These are phyloP conservation scores for Colletotrichum siamense DNA, from an alignment of 2,329 filamentous ascomycete genomes.

Conservation along the genomic window DNA sequence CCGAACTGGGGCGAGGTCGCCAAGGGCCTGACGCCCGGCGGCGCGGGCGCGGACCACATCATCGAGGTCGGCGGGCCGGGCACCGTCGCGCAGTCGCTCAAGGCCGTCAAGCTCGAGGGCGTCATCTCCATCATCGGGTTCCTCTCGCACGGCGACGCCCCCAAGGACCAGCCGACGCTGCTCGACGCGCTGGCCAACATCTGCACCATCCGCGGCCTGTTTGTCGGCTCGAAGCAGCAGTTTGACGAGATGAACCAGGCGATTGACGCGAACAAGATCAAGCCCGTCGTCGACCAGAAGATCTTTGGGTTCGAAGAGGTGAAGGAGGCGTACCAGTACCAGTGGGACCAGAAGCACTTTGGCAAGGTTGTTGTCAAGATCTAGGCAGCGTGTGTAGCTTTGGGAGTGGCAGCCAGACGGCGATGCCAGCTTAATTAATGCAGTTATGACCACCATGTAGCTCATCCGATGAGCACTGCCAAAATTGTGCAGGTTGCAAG, in stretches of 20 bases:
- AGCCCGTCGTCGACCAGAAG: conserved; percentile 10
- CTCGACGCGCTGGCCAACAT: conserved; percentile 17
- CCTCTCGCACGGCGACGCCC: conserved; percentile 1
- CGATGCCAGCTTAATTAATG: background rate
- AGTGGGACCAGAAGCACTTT: conserved; percentile 16
- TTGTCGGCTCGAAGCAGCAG: conserved; percentile 19
- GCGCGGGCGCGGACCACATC: conserved; percentile 51
- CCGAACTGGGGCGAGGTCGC: conserved; percentile 51
- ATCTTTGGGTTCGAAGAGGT: conserved; percentile 19
- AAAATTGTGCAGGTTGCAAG: fast-evolving
- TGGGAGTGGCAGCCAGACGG: background rate
- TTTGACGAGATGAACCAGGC: conserved; percentile 20
- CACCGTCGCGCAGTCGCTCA: conserved; percentile 50
- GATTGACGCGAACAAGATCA: conserved; percentile 17
- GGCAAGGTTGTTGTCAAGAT: conserved; percentile 19
- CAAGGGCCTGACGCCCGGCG: conserved; percentile 43
- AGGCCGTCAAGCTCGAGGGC: conserved; percentile 50
- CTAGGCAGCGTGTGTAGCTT: background rate
- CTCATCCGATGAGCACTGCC: background rate
- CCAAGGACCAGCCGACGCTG: conserved; percentile 6
- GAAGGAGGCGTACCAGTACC: conserved; percentile 20
- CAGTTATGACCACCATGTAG: background rate
- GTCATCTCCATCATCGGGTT: conserved; percentile 45
- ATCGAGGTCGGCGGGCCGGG: conserved; percentile 52
- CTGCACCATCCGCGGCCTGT: conserved; percentile 15